Percentiles rank a stretch among this genome's conserved stretches.
Evolutionary conservation across 2,329 filamentous ascomycete species (phyloP).

Genomic region (Xylaria sp.): DNA sequence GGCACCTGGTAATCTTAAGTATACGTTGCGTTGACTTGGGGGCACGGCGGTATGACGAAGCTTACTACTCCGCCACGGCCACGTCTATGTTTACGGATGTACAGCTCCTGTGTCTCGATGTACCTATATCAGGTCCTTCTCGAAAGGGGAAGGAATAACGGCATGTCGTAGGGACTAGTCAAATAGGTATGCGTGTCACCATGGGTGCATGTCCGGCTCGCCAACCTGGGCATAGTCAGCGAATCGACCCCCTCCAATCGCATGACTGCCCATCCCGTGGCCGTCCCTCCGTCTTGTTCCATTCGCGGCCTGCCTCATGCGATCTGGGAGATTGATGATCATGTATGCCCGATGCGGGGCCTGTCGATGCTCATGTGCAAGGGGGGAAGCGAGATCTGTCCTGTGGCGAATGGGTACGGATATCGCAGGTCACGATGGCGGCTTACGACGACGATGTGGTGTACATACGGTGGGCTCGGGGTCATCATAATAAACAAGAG

Average conservation of each 20-base stretch:
- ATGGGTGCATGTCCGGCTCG: neutral
- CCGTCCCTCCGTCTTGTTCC: neutral
- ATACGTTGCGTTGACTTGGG: neutral
- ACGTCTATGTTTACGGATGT: neutral
- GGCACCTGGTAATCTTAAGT: neutral
- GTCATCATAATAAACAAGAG: neutral
- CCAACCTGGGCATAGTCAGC: conserved; percentile 10
- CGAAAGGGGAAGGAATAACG: neutral
- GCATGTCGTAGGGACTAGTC: neutral
- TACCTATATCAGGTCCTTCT: conserved; percentile 1
- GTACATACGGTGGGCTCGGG: conserved; percentile 1
- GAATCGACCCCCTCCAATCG: neutral
- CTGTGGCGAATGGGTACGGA: neutral
- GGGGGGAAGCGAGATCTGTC: neutral
- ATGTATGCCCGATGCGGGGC: neutral
- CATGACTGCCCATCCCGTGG: neutral
- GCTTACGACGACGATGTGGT: neutral
- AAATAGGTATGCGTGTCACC: neutral
- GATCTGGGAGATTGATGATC: neutral
- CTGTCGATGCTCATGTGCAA: conserved; percentile 5
- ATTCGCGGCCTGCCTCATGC: neutral
- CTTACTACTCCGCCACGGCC: conserved; percentile 13
- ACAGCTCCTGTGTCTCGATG: conserved; percentile 4
- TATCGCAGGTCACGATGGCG: neutral
- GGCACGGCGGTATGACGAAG: neutral